These are phyloP conservation scores for Yarrowia sp. DNA, from an alignment of 805 yeast species.

Conservation along the genomic window DNA sequence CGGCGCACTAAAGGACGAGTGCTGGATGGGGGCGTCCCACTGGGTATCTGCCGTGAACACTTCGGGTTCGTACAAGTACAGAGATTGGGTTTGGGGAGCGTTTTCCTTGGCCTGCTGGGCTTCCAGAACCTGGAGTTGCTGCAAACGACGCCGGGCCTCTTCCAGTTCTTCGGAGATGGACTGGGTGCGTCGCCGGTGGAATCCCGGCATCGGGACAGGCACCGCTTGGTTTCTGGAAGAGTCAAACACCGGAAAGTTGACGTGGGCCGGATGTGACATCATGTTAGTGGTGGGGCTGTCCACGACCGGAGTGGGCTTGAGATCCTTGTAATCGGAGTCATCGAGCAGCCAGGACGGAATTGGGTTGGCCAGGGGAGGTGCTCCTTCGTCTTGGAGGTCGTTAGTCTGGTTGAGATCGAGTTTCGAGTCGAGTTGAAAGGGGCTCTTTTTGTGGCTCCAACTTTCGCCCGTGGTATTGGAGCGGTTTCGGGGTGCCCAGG, in stretches of 20 bases:
- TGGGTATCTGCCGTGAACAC: slow-evolving; percentile 26
- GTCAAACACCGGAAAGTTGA: no score
- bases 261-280: neutral
- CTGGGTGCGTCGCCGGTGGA: neutral
- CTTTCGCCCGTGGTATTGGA: neutral
- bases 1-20: slow-evolving; percentile 23
- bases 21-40: slow-evolving; percentile 26
- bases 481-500: slow-evolving; percentile 21
- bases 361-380: slow-evolving; percentile 8
- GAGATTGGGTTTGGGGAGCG: slow-evolving; percentile 4
- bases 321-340: slow-evolving; percentile 5
- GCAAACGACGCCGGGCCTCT: slow-evolving; percentile 10
- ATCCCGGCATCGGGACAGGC: no score
- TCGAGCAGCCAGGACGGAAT: slow-evolving; percentile 29
- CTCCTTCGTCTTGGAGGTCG: neutral
- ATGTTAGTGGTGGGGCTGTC: neutral
- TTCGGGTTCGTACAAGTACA: slow-evolving; percentile 19
- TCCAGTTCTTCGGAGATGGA: slow-evolving; percentile 21
- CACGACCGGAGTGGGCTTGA: slow-evolving; percentile 23
- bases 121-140: slow-evolving; percentile 6
- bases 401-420: neutral
- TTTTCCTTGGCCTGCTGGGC: slow-evolving; percentile 14
- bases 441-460: slow-evolving; percentile 31
- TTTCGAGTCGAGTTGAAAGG: neutral
- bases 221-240: no score